These are phyloP conservation scores for Cunninghamia lanceolata DNA, from an alignment of 75 land plant genomes.

Conservation along the genomic window DNA sequence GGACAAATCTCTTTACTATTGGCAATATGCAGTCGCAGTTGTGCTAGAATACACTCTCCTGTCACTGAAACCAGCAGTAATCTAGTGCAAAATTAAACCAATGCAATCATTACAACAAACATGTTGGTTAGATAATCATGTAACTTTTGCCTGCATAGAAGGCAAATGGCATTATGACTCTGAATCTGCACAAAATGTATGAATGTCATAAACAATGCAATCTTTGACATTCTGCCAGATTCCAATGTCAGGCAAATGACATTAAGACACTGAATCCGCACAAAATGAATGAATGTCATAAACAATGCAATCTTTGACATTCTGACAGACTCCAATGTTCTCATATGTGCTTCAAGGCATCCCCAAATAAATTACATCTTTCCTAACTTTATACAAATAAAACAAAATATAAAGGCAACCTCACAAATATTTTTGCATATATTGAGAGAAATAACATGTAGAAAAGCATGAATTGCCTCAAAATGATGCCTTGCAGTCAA, in stretches of 20 bases:
- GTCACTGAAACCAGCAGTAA: too few species aligned
- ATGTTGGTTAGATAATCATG: not conserved
- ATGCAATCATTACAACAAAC: not conserved
- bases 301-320: too few species aligned
- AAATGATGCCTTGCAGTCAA: not conserved
- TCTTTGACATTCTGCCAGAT: not conserved
- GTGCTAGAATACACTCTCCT: too few species aligned
- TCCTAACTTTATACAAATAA: not conserved
- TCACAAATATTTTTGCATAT: not conserved
- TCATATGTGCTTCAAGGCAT: not conserved
- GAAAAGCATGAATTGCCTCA: not conserved
- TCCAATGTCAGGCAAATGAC: too few species aligned
- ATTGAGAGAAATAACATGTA: not conserved
- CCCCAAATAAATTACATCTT: not conserved
- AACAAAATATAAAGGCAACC: not conserved
- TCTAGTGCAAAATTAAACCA: not conserved
- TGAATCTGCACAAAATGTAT: not conserved
- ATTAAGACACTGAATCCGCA: too few species aligned
- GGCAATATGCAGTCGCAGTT: too few species aligned
- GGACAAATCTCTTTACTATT: too few species aligned
- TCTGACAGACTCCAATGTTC: not conserved
- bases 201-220: not conserved
- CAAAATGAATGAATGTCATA: too few species aligned
- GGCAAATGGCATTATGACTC: not conserved
- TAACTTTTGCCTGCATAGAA: not conserved